A percentile compares a stretch with the other conserved stretches of the same genome.
These are phyloP conservation scores for Cerrena zonata DNA, from an alignment of 1,284 basidiomycete species.

Conservation along the genomic window DNA sequence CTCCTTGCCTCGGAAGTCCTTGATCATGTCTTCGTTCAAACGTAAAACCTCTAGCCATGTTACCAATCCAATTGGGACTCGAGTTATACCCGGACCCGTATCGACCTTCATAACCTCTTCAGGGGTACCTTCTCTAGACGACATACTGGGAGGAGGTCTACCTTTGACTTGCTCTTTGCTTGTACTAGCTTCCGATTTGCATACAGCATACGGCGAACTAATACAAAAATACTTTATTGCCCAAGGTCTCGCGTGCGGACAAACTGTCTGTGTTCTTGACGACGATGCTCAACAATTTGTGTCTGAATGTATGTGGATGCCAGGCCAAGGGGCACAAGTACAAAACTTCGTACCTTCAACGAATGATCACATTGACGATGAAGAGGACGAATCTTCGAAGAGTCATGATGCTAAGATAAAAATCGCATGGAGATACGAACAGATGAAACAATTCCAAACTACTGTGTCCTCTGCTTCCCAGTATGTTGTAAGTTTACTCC, in stretches of 20 bases:
- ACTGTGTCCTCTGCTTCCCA: conserved; percentile 51
- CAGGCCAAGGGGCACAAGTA: conserved; percentile 21
- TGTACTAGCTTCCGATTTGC: conserved; percentile 74
- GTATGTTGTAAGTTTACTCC: conserved; percentile 42
- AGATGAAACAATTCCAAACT: conserved; percentile 87
- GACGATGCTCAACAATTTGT: conserved; percentile 51
- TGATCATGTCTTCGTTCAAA: conserved; percentile 91
- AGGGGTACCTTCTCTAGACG: conserved; percentile 91
- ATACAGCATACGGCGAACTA: conserved; percentile 83
- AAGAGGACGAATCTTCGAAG: conserved; percentile 26
- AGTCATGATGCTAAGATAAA: conserved; percentile 56
- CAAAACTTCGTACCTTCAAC: conserved; percentile 11
- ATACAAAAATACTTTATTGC: conserved; percentile 84
- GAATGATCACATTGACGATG: conserved; percentile 29
- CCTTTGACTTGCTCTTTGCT: conserved; percentile 75
- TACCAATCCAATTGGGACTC: conserved; percentile 48
- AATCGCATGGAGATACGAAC: conserved; percentile 94
- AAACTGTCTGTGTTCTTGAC: conserved; percentile 67
- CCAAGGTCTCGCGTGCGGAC: conserved; percentile 75
- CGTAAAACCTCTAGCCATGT: conserved; percentile 48
- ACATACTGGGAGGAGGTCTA: conserved; percentile 89
- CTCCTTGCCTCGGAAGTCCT: no score
- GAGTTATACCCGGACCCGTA: conserved; percentile 56
- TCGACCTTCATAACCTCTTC: conserved; percentile 72
- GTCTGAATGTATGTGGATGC: conserved; percentile 75